Conservation (phyloP, 2,329 filamentous ascomycete species). For the Aspergillus neoniger region DNA sequence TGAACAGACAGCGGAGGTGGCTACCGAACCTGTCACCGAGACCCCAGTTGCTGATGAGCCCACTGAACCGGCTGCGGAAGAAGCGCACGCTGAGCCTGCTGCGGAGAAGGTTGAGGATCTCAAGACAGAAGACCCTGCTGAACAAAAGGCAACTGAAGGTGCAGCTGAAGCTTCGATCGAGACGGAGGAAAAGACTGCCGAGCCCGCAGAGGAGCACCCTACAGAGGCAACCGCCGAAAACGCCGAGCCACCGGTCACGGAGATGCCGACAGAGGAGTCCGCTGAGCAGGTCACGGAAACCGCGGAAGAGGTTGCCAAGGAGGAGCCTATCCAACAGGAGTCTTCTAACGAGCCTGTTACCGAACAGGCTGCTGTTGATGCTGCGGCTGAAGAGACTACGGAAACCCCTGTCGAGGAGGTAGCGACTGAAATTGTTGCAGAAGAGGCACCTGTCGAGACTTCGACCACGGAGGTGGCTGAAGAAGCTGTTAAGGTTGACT, state of each 20-base stretch:
- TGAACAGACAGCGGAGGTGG: not conserved
- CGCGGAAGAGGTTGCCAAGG: conserved; percentile 14
- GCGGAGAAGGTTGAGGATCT: conserved; percentile 9
- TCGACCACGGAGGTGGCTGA: conserved; percentile 3
- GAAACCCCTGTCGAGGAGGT: not conserved
- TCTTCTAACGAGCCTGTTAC: conserved; percentile 9
- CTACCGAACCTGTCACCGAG: not conserved
- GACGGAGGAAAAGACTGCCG: not conserved
- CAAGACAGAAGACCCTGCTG: not conserved
- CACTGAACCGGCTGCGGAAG: conserved; percentile 3
- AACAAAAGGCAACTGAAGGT: too few relatives aligned
- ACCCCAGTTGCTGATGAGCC: not conserved
- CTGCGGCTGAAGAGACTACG: not conserved
- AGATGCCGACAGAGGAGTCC: conserved; percentile 11
- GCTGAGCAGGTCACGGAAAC: not conserved
- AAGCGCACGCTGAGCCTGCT: not conserved
- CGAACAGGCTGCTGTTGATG: not conserved
- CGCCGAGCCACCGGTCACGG: conserved; percentile 1
- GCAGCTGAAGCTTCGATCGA: too few relatives aligned
- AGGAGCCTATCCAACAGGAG: conserved; percentile 14
- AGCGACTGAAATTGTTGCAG: not conserved
- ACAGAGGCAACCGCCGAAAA: not conserved
- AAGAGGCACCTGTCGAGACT: not conserved
- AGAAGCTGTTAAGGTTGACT: not conserved
- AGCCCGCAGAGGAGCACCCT: not conserved